Conservation (phyloP, 2,329 filamentous ascomycete genomes). For the Neonectria ditissima region DNA sequence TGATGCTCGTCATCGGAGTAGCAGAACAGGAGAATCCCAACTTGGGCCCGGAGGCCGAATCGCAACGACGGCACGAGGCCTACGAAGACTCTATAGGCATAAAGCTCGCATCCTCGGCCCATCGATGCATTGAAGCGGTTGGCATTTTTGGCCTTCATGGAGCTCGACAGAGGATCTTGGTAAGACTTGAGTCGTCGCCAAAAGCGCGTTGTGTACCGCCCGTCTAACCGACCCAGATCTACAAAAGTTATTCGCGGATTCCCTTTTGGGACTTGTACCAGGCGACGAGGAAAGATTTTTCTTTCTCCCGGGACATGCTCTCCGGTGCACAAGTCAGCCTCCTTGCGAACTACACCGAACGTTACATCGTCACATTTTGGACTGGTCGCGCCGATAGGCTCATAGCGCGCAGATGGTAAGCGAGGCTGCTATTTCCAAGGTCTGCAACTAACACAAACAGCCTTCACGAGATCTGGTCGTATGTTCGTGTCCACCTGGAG, state of each 20-base stretch:
- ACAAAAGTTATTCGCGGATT: constrained; percentile 61
- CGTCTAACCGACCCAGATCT: constrained; percentile 56
- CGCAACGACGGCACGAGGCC: constrained; percentile 56
- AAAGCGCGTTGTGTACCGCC: neutral
- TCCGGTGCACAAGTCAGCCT: constrained; percentile 50
- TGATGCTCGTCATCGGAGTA: constrained; percentile 72
- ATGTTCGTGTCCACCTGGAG: constrained; percentile 63
- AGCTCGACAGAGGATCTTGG: constrained; percentile 66
- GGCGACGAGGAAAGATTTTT: constrained; percentile 44
- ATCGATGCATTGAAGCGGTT: constrained; percentile 53
- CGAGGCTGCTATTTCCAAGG: neutral
- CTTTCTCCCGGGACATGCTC: constrained; percentile 47
- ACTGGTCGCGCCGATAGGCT: constrained; percentile 36
- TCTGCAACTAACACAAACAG: constrained; percentile 40
- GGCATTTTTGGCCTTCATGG: constrained; percentile 65
- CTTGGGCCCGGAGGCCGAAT: constrained; percentile 54
- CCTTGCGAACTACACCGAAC: constrained; percentile 46
- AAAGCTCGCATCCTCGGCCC: constrained; percentile 50
- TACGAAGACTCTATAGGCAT: constrained; percentile 62
- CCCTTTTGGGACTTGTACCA: constrained; percentile 60
- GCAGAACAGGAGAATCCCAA: constrained; percentile 66
- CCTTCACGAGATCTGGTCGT: constrained; percentile 51
- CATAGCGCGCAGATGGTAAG: constrained; percentile 46
- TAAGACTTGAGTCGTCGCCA: constrained; percentile 40
- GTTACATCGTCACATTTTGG: constrained; percentile 43